Percentiles rank a stretch among this genome's conserved stretches.
Evolutionary conservation across 495 filamentous ascomycete species (phyloP).

Genomic region (Trichoderma erinaceum): DNA sequence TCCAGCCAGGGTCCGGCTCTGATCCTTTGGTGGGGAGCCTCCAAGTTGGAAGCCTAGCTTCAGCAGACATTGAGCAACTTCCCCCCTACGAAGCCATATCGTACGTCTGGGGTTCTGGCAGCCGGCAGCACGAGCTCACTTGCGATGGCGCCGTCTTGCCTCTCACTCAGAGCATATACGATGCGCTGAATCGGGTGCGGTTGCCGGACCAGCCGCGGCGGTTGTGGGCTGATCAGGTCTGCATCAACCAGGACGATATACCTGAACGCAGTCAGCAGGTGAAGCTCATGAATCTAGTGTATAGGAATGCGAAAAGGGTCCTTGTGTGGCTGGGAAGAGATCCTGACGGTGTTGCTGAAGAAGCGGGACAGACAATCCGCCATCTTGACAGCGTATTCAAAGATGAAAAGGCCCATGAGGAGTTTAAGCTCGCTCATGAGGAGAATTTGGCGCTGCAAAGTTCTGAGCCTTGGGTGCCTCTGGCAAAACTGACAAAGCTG

Average conservation of each 20-base stretch:
- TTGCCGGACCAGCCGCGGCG: conserved; percentile 1
- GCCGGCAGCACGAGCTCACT: background rate
- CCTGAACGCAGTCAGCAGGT: conserved; percentile 30
- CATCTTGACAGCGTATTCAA: conserved; percentile 2
- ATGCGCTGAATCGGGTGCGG: conserved; percentile 9
- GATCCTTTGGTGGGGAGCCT: background rate
- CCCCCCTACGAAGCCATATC: conserved; percentile 13
- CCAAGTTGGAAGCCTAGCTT: background rate
- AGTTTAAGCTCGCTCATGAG: background rate
- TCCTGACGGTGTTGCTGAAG: background rate
- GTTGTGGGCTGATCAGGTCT: conserved; percentile 33
- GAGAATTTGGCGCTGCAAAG: background rate
- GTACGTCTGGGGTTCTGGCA: conserved; percentile 14
- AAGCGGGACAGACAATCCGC: background rate
- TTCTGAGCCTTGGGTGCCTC: conserved; percentile 1
- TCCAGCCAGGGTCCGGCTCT: background rate
- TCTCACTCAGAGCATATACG: conserved; percentile 15
- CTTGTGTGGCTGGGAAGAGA: conserved; percentile 30
- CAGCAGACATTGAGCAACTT: background rate
- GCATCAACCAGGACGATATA: conserved; percentile 33
- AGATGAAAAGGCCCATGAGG: background rate
- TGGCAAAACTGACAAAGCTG: conserved; percentile 15
- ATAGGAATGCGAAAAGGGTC: conserved; percentile 23
- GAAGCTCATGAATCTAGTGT: conserved; percentile 30
- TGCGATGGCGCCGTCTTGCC: conserved; percentile 6